These are phyloP conservation scores for Actinomortierella ambigua DNA, from an alignment of 371 early-diverging fungal species.

Conservation along the genomic window DNA sequence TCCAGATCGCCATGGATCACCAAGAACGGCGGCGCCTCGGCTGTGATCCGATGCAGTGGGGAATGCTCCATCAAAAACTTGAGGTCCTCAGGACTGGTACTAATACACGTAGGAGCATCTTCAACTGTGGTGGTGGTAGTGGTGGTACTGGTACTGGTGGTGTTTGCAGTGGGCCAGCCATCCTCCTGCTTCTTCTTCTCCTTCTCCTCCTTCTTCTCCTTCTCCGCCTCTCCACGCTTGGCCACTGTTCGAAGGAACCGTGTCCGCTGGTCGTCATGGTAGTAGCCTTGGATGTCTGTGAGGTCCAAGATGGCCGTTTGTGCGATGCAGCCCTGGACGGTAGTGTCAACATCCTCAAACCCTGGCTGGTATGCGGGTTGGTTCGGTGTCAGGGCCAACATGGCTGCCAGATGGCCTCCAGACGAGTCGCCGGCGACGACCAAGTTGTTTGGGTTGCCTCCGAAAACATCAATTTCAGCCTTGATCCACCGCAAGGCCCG, in stretches of 20 bases:
- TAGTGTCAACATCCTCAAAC: slow-evolving; percentile 72
- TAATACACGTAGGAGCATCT: no score
- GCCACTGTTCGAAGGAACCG: slow-evolving; percentile 51
- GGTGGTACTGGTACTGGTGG: no score
- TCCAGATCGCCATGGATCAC: slow-evolving; percentile 47
- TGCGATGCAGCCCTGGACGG: slow-evolving; percentile 59
- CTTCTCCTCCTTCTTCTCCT: no score
- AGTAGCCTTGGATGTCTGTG: slow-evolving; percentile 19
- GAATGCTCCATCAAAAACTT: slow-evolving; percentile 54
- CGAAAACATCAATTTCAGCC: slow-evolving; percentile 61
- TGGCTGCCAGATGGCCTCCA: slow-evolving; percentile 72
- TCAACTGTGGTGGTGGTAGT: no score
- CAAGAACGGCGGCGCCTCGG: slow-evolving; percentile 37
- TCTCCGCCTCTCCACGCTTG: slow-evolving; percentile 15
- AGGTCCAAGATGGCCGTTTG: slow-evolving; percentile 57
- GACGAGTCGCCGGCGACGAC: slow-evolving; percentile 71
- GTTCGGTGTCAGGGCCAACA: slow-evolving; percentile 70
- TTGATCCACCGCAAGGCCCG: slow-evolving; percentile 77
- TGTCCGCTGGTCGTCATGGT: slow-evolving; percentile 15
- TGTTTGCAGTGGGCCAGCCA: no score
- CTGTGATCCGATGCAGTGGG: slow-evolving; percentile 41
- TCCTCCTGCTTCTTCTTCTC: no score
- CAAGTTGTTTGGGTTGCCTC: slow-evolving; percentile 73
- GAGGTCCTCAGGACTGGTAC: slow-evolving; percentile 29
- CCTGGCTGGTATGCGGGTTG: slow-evolving; percentile 69